Evolutionary conservation across 352 stramenopile species (phyloP).

Genomic region (Thraustochytrium sp.): DNA sequence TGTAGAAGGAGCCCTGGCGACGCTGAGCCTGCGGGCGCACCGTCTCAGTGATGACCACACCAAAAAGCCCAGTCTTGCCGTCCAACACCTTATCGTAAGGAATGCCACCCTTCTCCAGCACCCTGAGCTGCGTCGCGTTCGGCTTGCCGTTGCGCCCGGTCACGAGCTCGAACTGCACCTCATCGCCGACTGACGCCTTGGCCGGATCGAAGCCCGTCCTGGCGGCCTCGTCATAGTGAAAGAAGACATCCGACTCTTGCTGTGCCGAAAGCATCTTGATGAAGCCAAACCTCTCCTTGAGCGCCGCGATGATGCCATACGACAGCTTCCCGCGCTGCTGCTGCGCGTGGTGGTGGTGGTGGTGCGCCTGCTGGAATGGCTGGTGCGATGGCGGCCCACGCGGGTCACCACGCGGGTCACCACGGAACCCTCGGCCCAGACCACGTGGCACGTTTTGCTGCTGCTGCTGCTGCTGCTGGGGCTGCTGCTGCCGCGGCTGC

Average conservation of each 20-base stretch:
- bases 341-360: no score
- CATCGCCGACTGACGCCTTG: neutral
- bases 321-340: no score
- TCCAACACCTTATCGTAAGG: neutral
- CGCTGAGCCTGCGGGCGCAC: neutral
- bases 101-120: constrained; percentile 3
- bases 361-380: no score
- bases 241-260: constrained; percentile 31
- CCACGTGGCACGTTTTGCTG: no score
- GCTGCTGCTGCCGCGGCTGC: no score
- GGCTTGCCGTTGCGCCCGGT: neutral
- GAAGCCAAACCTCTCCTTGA: constrained; percentile 37
- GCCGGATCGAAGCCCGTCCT: constrained; percentile 4
- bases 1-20: neutral
- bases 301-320: neutral
- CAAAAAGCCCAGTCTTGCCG: neutral
- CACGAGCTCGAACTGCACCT: constrained; percentile 37
- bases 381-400: no score
- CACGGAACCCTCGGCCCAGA: no score
- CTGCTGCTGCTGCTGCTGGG: no score
- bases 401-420: no score
- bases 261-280: constrained; percentile 3
- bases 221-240: constrained; percentile 39
- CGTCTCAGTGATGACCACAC: constrained; percentile 21
- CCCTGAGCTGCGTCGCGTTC: constrained; percentile 4